Evolutionary conservation across 352 stramenopile species (phyloP).

Genomic region (Pythium folliculosum): DNA sequence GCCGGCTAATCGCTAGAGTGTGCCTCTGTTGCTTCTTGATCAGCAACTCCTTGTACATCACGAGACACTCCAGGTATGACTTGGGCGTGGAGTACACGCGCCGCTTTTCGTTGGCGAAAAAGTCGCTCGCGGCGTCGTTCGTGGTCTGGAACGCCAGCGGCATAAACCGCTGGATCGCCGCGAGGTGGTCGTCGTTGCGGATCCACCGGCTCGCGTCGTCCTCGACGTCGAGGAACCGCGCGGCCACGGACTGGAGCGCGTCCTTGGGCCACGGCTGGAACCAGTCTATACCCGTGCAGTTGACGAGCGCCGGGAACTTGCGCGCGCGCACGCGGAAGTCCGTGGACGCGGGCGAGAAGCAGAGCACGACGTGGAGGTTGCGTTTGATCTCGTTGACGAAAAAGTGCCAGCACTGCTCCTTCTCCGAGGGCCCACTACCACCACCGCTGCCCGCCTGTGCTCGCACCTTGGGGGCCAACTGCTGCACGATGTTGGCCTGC

Average conservation of each 20-base stretch:
- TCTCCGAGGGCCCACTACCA: conserved; percentile 63
- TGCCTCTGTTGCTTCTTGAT: conserved; percentile 60
- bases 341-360: conserved; percentile 92
- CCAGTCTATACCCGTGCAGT: conserved; percentile 94
- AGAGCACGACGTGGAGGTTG: conserved; percentile 95
- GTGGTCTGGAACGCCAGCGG: conserved; percentile 93
- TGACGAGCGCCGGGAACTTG: conserved; percentile 94
- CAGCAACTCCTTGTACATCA: conserved; percentile 84
- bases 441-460: conserved; percentile 37
- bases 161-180: conserved; percentile 91
- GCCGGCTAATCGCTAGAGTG: conserved; percentile 67
- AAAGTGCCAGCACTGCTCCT: conserved; percentile 91
- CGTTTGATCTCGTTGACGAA: conserved; percentile 90
- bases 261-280: conserved; percentile 93
- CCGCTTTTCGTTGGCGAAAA: conserved; percentile 76
- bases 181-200: conserved; percentile 47
- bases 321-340: conserved; percentile 87
- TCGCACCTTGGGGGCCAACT: conserved; percentile 86
- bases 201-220: conserved; percentile 33
- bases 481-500: conserved; percentile 88
- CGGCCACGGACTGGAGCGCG: conserved; percentile 89
- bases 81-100: conserved; percentile 94
- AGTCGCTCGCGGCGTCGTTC: conserved; percentile 84
- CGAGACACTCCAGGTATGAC: conserved; percentile 92
- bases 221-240: conserved; percentile 79